Evolutionary conservation across 805 yeast species (phyloP).

Genomic region (Lipomyces spencermartinsiae): DNA sequence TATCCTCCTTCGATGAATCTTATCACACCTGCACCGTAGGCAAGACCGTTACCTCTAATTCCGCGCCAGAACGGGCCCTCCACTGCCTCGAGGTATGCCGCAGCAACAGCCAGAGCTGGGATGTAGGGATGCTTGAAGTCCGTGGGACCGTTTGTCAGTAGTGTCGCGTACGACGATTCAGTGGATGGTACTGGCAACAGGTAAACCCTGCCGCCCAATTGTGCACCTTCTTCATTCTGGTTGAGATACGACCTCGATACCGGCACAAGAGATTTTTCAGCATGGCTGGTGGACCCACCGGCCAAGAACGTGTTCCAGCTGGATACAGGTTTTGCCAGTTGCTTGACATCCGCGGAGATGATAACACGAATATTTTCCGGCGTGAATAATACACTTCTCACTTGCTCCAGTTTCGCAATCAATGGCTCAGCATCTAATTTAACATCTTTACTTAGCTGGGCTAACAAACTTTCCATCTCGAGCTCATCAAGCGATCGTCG

Average conservation of each 20-base stretch:
- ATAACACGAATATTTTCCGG: conserved; percentile 68
- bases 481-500: conserved; percentile 69
- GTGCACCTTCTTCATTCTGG: conserved; percentile 61
- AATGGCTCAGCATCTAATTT: conserved; percentile 52
- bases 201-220: conserved; percentile 60
- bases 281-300: background rate
- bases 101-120: conserved; percentile 71
- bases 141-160: conserved; percentile 66
- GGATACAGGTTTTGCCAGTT: conserved; percentile 61
- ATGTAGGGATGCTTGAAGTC: conserved; percentile 64
- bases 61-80: conserved; percentile 99
- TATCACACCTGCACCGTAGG: conserved; percentile 79
- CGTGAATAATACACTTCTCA: conserved; percentile 54
- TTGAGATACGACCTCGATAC: conserved; percentile 55
- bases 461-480: conserved; percentile 63
- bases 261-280: conserved; percentile 40
- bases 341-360: conserved; percentile 70
- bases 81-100: conserved; percentile 78
- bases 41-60: conserved; percentile 91
- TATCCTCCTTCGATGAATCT: conserved; percentile 70
- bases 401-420: conserved; percentile 53
- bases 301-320: conserved; percentile 59
- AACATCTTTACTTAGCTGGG: conserved; percentile 55
- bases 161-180: conserved; percentile 73
- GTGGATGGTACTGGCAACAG: conserved; percentile 81